Base-by-base conservation (phyloP, 352 stramenopile genomes). In the Pythium scleroteichum region DNA sequence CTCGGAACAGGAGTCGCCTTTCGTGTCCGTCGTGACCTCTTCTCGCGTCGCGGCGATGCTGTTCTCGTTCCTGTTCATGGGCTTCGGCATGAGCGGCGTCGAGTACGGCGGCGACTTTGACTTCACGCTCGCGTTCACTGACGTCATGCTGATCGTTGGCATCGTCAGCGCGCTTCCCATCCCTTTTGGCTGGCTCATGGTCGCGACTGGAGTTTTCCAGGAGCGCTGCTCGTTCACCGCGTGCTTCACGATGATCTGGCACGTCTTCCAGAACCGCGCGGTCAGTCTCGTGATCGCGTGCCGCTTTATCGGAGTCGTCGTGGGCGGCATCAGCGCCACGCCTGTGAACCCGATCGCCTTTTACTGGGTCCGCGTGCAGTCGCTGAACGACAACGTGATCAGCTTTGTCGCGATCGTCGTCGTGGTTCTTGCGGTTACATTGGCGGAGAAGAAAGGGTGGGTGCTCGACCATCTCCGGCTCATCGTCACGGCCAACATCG, bases 331-430 rank as follows among this genome's bases (percentile, higher is more conserved):
- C 41, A 79, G 69, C 39, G 62, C 68, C n/a, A 82, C 65, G 14
- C 73, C 75, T 2, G 68, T 70, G 19, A 74, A 77, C 40, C 78
- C 75, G 1, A 63, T 85, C 20, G 69, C 74, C 4, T 68, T 75
- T 35, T 84, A 82, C 62, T 88, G 75, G 58, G 75, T 73, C 10
- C 32, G 63, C 12, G 76, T 86, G 12, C 65, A 85, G 55, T 74
- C 76, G 33, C 62, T 86, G n/a, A 88, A 84, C 61, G 69, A 83
- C 57, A 78, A 69, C 9, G 72, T 86, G n/a, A 72, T 85, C 40
- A 78, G 73, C 24, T 78, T 87, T 32, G 66, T 79, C 17, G 70
- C 75, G 7, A 76, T 68, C 3, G 14, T 32, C 4, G 58, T 68
- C 0, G 62, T 86, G 19, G 26, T 83, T 26, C 40, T 52, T 7